A percentile compares a stretch with the other conserved stretches of the same genome.
These are phyloP conservation scores for Graphiopsis chlorocephala DNA, from an alignment of 2,329 filamentous ascomycete species.

Conservation along the genomic window DNA sequence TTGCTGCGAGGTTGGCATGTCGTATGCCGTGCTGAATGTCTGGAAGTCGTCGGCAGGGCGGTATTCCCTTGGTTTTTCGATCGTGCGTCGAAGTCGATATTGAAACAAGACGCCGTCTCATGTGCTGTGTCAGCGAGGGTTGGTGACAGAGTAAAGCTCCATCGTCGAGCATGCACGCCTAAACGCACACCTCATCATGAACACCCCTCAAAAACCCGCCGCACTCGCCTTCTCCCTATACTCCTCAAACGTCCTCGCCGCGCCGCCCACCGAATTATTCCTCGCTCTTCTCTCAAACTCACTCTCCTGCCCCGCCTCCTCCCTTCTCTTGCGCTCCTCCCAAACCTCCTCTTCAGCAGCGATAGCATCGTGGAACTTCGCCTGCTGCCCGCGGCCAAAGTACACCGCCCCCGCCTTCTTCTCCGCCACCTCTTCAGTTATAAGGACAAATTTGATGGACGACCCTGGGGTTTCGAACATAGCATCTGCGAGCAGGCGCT, in stretches of 20 bases:
- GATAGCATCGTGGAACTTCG: slow-evolving; percentile 38
- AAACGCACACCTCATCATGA: neutral
- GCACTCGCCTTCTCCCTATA: slow-evolving; percentile 43
- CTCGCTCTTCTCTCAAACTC: slow-evolving; percentile 29
- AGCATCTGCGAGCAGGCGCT: slow-evolving; percentile 44
- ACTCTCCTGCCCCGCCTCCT: slow-evolving; percentile 28
- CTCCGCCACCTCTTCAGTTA: slow-evolving; percentile 46
- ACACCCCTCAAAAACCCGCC: slow-evolving; percentile 28
- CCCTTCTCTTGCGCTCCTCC: slow-evolving; percentile 39
- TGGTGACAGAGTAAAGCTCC: neutral
- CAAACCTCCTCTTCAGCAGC: slow-evolving; percentile 47
- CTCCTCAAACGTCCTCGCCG: slow-evolving; percentile 45
- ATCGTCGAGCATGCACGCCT: neutral
- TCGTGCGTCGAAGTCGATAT: neutral
- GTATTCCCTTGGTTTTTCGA: neutral
- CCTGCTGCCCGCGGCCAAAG: slow-evolving; percentile 43
- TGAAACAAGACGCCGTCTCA: neutral
- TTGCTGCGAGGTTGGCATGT: neutral
- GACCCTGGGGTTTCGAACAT: slow-evolving; percentile 51
- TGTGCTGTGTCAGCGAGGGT: neutral
- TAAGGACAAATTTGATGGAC: slow-evolving; percentile 44
- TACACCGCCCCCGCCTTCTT: slow-evolving; percentile 42
- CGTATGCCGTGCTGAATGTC: neutral
- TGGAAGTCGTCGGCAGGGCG: neutral
- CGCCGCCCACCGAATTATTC: slow-evolving; percentile 28